phyloP scores from a whole-genome alignment of 768 basidiomycete genomes.

The Chalciporus pseudorubinellus region DNA sequence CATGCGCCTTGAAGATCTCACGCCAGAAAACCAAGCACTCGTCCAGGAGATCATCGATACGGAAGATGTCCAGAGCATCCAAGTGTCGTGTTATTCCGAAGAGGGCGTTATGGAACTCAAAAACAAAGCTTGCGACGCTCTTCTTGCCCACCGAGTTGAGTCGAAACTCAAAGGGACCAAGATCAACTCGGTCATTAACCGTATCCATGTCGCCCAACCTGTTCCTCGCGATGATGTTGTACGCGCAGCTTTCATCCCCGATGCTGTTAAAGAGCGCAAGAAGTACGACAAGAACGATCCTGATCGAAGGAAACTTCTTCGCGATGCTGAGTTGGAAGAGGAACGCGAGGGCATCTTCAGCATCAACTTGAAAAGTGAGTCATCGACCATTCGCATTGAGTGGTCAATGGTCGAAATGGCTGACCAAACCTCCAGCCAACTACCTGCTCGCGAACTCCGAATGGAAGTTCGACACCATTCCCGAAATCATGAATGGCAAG shows the following conservation, averaged over 20 bases:
- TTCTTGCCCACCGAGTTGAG: constrained; percentile 93
- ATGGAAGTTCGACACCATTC: constrained; percentile 96
- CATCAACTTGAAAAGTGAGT: constrained; percentile 81
- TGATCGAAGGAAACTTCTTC: constrained; percentile 66
- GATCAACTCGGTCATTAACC: constrained; percentile 88
- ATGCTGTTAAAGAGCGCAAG: constrained; percentile 66
- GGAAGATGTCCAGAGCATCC: constrained; percentile 71
- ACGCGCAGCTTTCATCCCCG: constrained; percentile 87
- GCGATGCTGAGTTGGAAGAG: constrained; percentile 81
- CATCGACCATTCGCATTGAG: background rate
- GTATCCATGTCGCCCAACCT: constrained; percentile 94
- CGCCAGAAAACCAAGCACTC: constrained; percentile 68
- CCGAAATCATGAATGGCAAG: constrained; percentile 99
- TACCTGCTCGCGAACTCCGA: constrained; percentile 85
- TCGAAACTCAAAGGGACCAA: constrained; percentile 91
- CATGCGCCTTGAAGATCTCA: constrained; percentile 80
- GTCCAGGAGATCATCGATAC: constrained; percentile 83
- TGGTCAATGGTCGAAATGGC: background rate
- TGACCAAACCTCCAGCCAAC: constrained; percentile 59
- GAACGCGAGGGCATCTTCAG: constrained; percentile 92
- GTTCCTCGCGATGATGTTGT: constrained; percentile 87
- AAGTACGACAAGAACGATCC: constrained; percentile 90
- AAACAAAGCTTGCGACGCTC: constrained; percentile 91
- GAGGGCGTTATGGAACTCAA: constrained; percentile 98
- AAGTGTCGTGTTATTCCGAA: constrained; percentile 93